Conservation (phyloP, 2,329 filamentous ascomycete genomes). For the Aspergillus ibericus region DNA sequence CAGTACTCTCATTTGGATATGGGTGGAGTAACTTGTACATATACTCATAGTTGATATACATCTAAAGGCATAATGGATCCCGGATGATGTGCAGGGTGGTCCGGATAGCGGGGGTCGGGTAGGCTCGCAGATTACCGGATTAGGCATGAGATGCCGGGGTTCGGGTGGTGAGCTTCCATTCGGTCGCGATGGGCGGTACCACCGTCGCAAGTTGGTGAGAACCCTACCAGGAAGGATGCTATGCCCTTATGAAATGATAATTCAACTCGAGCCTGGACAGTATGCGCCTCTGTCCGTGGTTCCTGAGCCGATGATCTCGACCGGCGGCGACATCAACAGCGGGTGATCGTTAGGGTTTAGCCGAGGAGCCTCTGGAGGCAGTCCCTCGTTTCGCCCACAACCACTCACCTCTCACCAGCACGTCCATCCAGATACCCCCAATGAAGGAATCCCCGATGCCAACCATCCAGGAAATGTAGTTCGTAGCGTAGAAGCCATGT, state of each 20-base stretch:
- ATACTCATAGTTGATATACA: background rate
- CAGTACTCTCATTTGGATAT: too few species aligned
- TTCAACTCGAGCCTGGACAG: background rate
- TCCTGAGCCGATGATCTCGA: too few species aligned
- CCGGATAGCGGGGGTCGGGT: background rate
- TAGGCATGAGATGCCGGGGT: conserved; percentile 13
- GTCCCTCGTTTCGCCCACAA: conserved; percentile 17
- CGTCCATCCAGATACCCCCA: background rate
- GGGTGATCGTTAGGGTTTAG: conserved; percentile 39
- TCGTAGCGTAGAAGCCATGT: background rate
- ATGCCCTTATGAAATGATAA: background rate
- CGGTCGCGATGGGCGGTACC: background rate
- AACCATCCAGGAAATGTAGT: background rate
- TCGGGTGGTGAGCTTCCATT: background rate
- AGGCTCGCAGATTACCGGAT: conserved; percentile 15
- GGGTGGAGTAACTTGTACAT: background rate
- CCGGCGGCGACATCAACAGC: background rate
- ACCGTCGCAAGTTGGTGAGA: background rate
- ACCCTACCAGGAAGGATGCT: background rate
- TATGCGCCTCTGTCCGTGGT: too few species aligned
- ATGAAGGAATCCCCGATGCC: background rate
- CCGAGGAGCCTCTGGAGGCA: conserved; percentile 35
- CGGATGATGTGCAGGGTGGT: background rate
- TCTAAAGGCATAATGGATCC: background rate
- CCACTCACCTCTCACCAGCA: conserved; percentile 1